A percentile compares a stretch with the other conserved stretches of the same genome.
phyloP scores from a whole-genome alignment of 192 early-diverging fungal species.

The Umbelopsis sp. region DNA sequence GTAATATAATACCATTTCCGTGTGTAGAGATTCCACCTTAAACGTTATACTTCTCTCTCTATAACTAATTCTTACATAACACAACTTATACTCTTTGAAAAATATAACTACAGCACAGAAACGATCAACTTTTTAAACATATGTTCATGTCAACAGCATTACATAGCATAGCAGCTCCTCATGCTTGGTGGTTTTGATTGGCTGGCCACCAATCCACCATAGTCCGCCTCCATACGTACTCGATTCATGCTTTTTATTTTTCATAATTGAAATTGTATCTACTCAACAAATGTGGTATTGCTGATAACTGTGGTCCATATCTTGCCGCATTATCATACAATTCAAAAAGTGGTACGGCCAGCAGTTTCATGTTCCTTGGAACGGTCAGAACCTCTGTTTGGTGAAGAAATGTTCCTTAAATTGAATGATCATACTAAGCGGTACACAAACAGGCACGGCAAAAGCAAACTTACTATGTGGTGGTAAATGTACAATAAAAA shows the following conservation, averaged over 20 bases:
- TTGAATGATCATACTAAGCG: neutral
- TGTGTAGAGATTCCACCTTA: no score
- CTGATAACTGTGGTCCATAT: constrained; percentile 71
- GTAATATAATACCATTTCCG: no score
- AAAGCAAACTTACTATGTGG: constrained; percentile 55
- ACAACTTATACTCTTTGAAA: no score
- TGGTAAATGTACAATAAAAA: constrained; percentile 76
- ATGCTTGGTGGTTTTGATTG: no score
- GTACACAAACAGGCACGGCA: neutral
- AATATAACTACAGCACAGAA: no score
- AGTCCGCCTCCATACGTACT: no score
- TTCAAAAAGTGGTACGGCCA: constrained; percentile 82
- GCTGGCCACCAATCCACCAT: no score
- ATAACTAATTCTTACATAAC: no score
- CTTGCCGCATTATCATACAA: constrained; percentile 76
- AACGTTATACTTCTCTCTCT: no score
- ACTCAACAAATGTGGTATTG: constrained; percentile 67
- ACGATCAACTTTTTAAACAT: no score
- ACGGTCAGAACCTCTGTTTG: constrained; percentile 66
- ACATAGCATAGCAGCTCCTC: no score
- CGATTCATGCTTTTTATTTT: constrained; percentile 26
- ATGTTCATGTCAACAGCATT: no score
- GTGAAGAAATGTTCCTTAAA: neutral
- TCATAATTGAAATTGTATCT: constrained; percentile 48
- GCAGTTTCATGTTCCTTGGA: constrained; percentile 76